Evolutionary conservation across 129 eudicot species (phyloP).

Genomic region (Daucus carota): DH1_v3.0 NC_030383.2:61784001-61784500

Average conservation of each 20-base stretch:
- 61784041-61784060: too few relatives aligned
- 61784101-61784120: not conserved
- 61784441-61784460: not conserved
- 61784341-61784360: not conserved
- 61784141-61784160: conserved; percentile 2
- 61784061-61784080: too few relatives aligned
- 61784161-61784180: conserved; percentile 8
- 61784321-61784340: conserved; percentile 4
- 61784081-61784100: not conserved
- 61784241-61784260: not conserved
- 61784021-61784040: too few relatives aligned
- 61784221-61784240: not conserved
- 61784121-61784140: conserved; percentile 9
- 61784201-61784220: conserved; percentile 1
- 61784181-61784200: conserved; percentile 1
- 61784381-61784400: not conserved
- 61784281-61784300: not conserved
- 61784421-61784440: not conserved
- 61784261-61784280: not conserved
- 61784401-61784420: not conserved
- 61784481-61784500: too few relatives aligned
- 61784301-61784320: conserved; percentile 1
- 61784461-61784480: not conserved
- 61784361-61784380: not conserved
- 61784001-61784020: too few relatives aligned